Conservation (phyloP, 129 eudicot species). For the Flaveria bidentis region DNA sequence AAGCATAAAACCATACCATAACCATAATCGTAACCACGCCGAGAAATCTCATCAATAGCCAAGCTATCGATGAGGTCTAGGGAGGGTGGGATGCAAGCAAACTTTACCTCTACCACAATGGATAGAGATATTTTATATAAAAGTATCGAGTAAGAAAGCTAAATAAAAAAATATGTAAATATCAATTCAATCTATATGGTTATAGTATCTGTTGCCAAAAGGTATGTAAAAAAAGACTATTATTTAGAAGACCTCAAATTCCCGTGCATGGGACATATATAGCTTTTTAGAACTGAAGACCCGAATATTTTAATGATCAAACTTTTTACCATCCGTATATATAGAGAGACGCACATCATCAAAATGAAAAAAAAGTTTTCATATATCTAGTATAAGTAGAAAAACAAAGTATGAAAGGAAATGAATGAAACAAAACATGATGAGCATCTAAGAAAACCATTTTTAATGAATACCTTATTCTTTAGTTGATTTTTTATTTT, state of each 20-base stretch:
- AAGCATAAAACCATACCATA: too few species aligned
- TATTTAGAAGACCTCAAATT: too few species aligned
- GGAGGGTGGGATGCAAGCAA: too few species aligned
- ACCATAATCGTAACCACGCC: too few species aligned
- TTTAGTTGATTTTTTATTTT: constrained; percentile 3
- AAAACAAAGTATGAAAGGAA: background rate
- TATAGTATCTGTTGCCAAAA: background rate
- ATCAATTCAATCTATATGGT: background rate
- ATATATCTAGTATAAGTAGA: background rate
- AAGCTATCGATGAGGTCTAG: too few species aligned
- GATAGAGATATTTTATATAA: background rate
- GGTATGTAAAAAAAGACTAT: background rate
- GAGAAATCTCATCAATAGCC: too few species aligned
- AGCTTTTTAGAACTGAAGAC: background rate
- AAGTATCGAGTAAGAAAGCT: background rate
- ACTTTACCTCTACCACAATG: too few species aligned
- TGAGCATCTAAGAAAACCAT: constrained; percentile 20
- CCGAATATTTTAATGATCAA: background rate
- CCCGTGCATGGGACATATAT: background rate
- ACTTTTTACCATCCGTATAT: background rate
- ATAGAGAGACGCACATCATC: background rate
- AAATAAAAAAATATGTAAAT: constrained; percentile 1
- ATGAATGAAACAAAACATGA: constrained; percentile 2
- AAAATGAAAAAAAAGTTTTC: background rate
- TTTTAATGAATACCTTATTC: background rate